Conservation (phyloP, 1,284 basidiomycete genomes). For the Apiotrichum akiyoshidainum region DNA sequence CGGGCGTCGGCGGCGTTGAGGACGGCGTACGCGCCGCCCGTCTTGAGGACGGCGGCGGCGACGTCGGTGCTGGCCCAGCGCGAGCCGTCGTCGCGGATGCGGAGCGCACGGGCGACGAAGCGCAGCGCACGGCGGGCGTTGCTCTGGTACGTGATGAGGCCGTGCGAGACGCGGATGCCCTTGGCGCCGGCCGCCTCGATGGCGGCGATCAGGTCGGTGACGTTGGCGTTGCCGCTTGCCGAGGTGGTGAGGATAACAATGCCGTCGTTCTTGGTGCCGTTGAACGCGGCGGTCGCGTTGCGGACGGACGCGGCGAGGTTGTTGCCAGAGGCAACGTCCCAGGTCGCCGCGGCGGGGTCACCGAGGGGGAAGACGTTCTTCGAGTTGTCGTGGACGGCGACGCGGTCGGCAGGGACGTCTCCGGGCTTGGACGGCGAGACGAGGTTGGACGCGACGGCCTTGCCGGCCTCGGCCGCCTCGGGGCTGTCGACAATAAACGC, state of each 20-base stretch:
- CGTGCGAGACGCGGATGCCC: slow-evolving; percentile 1
- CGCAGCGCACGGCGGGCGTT: slow-evolving; percentile 1
- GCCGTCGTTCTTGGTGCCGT: slow-evolving; percentile 5
- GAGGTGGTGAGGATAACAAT: not conserved
- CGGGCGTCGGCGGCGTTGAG: not conserved
- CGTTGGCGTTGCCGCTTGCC: not conserved
- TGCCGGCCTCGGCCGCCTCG: not conserved
- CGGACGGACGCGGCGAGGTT: not conserved
- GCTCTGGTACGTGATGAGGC: not conserved
- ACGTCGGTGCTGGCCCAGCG: not conserved
- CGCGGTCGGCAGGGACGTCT: not conserved
- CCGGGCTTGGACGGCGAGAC: not conserved
- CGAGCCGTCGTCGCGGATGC: not conserved
- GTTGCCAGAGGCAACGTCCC: not conserved
- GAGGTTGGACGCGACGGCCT: not conserved
- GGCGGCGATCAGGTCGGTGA: not conserved
- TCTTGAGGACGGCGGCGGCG: slow-evolving; percentile 1
- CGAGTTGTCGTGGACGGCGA: slow-evolving; percentile 1
- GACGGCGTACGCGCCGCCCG: slow-evolving; percentile 3
- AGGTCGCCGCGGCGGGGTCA: not conserved
- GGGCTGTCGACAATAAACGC: not conserved
- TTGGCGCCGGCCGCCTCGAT: not conserved
- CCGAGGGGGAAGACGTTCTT: not conserved
- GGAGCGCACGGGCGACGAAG: slow-evolving; percentile 1
- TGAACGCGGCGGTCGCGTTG: not conserved